Conservation (phyloP, 768 basidiomycete genomes). For the Lanmaoa pseudosensibilis region DNA sequence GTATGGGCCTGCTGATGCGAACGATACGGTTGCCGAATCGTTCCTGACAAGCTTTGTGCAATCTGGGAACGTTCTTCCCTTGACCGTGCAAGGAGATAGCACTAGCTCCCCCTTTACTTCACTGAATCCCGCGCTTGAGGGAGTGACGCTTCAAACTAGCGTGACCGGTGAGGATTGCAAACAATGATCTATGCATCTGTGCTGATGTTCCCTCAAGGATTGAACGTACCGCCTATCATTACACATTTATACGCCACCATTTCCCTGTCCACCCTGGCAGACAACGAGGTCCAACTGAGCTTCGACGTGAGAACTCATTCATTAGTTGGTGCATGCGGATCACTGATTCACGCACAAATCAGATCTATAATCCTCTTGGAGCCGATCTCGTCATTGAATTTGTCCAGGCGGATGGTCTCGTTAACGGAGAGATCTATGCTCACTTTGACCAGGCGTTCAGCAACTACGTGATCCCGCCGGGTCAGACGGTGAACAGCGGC, state of each 20-base stretch:
- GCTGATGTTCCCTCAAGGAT: constrained; percentile 23
- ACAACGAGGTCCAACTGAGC: constrained; percentile 53
- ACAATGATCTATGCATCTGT: not conserved
- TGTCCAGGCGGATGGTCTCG: constrained; percentile 54
- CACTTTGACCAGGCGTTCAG: constrained; percentile 56
- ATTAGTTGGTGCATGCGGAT: not conserved
- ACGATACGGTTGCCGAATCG: constrained; percentile 61
- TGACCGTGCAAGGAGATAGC: constrained; percentile 60
- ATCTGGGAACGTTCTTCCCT: constrained; percentile 43
- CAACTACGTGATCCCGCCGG: constrained; percentile 56
- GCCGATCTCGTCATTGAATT: constrained; percentile 56
- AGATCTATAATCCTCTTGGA: constrained; percentile 58
- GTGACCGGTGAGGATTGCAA: constrained; percentile 42
- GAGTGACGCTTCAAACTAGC: constrained; percentile 49
- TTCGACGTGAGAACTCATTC: constrained; percentile 48
- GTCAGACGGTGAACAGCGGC: constrained; percentile 62
- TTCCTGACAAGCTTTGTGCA: constrained; percentile 65
- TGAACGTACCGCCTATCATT: constrained; percentile 58
- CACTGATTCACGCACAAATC: constrained; percentile 1
- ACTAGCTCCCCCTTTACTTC: constrained; percentile 63
- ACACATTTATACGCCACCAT: constrained; percentile 56
- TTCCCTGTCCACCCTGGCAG: constrained; percentile 45
- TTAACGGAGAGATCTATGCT: constrained; percentile 56
- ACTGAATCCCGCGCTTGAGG: constrained; percentile 53
- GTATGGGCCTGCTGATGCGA: constrained; percentile 62